Base-by-base conservation (phyloP, 257 asterid genomes). In the Leptodermis oblonga region DNA sequence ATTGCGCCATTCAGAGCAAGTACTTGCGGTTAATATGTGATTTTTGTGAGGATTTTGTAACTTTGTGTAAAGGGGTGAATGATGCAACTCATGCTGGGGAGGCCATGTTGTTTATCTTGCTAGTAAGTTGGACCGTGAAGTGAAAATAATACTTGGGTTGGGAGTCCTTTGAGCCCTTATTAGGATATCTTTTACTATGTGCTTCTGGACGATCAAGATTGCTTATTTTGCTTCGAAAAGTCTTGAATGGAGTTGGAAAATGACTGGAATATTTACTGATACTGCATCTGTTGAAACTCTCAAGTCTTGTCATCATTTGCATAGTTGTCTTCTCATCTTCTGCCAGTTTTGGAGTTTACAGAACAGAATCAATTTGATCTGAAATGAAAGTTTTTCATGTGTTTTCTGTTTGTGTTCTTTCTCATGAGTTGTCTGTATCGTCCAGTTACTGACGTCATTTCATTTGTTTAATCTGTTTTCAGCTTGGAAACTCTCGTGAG, bases 401-500 rank as follows among this genome's bases (percentile, higher is more conserved):
- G 18, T 18, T 48, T n/a, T n/a, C 53, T 2, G 18, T 15, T 48
- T 48, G 23, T 48, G 23, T 20, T 8, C 18, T 51, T n/a, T 7
- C n/a, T n/a, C n/a, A n/a, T n/a, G n/a, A n/a, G n/a, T 39, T 39
- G 43, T 39, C 43, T 39, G 4, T 10, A 39, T 39, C 7, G 9
- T 39, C 43, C 7, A 39, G 43, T 4, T 39, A 39, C 10, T 4
- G 7, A 39, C 15, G 51, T 12, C 51, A 5, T 8, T 45, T 23
- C 33, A 17, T 4, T 59, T 18, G 18, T 20, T 41, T 42, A 62
- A 43, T 53, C 56, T 55, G n/a, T 30, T 0, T 73, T 79, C 88
- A 87, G 95, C 82, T n/a, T 82, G 91, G 88, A 85, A 83, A 77
- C 69, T 82, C 64, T 77, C 84, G 59, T 87, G 80, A 82, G 76